phyloP scores from a whole-genome alignment of 2,329 filamentous ascomycete species.

The Diaporthe batatas region DNA sequence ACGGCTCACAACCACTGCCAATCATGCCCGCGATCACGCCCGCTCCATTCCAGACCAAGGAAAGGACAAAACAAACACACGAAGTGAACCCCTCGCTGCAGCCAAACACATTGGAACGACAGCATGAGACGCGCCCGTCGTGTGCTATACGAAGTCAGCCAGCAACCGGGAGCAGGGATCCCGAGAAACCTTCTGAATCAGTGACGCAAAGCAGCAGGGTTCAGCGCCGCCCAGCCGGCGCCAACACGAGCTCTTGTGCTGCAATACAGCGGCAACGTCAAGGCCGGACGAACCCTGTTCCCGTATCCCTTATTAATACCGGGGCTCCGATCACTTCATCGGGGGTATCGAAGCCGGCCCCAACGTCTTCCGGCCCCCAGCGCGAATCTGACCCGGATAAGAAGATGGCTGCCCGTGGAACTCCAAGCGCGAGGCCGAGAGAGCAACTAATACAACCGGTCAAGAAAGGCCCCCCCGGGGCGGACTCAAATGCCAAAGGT shows the following conservation, averaged over 20 bases:
- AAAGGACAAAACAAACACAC: neutral
- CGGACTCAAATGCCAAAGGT: too few relatives aligned
- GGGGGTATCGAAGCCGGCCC: neutral
- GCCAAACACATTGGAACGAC: neutral
- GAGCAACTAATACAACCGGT: too few relatives aligned
- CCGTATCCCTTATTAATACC: neutral
- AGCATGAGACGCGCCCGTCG: neutral
- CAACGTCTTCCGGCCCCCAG: neutral
- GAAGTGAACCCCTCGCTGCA: too few relatives aligned
- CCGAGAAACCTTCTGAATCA: slow-evolving; percentile 9
- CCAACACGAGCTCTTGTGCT: neutral
- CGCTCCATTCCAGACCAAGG: neutral
- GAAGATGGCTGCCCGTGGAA: neutral
- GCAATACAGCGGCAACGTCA: neutral
- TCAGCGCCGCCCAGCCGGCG: slow-evolving; percentile 3
- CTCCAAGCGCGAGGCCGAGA: neutral
- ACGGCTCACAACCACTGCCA: too few relatives aligned
- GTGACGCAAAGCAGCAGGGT: slow-evolving; percentile 22
- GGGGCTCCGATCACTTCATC: neutral
- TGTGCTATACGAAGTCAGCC: neutral
- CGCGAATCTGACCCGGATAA: too few relatives aligned
- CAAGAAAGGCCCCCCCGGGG: too few relatives aligned
- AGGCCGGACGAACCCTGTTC: slow-evolving; percentile 9
- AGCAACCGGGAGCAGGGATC: neutral
- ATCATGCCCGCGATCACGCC: neutral